These are phyloP conservation scores for Sporobolomyces roseus DNA, from an alignment of 768 basidiomycete species.

Conservation along the genomic window DNA sequence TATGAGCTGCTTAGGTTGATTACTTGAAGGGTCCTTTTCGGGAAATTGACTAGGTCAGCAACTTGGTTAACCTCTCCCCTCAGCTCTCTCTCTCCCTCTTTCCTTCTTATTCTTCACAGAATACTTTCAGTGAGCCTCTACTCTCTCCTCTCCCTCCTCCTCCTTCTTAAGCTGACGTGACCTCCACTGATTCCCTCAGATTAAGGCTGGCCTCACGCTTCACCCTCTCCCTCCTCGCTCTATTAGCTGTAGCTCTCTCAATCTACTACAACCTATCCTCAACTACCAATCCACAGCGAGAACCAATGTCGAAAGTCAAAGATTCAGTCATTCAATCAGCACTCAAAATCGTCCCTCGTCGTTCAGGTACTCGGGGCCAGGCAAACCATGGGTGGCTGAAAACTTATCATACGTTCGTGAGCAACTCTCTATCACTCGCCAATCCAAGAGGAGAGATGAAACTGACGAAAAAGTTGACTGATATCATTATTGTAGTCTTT, in stretches of 20 bases:
- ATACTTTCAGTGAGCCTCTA: too few relatives aligned
- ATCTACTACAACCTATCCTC: not conserved
- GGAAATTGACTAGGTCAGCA: not conserved
- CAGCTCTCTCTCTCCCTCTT: not conserved
- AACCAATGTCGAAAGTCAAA: not conserved
- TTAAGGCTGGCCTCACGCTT: not conserved
- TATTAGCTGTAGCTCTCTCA: not conserved
- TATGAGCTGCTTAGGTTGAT: not conserved
- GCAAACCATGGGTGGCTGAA: slow-evolving; percentile 83
- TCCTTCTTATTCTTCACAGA: not conserved
- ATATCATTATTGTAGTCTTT: slow-evolving; percentile 43
- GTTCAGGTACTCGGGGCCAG: slow-evolving; percentile 63
- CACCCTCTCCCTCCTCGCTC: not conserved
- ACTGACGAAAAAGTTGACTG: not conserved
- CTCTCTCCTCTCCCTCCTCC: not conserved
- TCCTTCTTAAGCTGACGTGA: too few relatives aligned
- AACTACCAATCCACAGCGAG: too few relatives aligned
- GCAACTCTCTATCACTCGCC: slow-evolving; percentile 53
- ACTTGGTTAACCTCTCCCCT: not conserved
- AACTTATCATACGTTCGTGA: slow-evolving; percentile 71
- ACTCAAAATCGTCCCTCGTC: slow-evolving; percentile 50
- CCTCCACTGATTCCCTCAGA: not conserved
- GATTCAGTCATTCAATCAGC: slow-evolving; percentile 9
- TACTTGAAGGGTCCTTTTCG: not conserved
- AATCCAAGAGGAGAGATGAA: not conserved